Conservation (phyloP, 306 rosid species). For the Prunus campanulata region DNA sequence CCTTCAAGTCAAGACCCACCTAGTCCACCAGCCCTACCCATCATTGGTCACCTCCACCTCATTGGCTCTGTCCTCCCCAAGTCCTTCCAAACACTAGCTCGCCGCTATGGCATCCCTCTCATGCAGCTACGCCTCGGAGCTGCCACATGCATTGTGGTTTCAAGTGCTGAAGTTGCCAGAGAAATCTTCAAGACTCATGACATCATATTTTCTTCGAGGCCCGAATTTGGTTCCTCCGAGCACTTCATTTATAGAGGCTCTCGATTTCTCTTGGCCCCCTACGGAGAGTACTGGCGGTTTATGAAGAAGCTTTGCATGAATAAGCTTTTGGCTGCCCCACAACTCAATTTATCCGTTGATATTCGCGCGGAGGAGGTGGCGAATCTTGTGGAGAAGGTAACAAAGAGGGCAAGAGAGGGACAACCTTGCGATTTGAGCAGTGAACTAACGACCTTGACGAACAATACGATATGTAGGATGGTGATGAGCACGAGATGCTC, state of each 20-base stretch:
- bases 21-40: constrained; percentile 35
- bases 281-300: constrained; percentile 63
- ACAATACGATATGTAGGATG: constrained; percentile 52
- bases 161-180: constrained; percentile 48
- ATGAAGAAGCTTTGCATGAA: constrained; percentile 57
- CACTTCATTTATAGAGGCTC: constrained; percentile 42
- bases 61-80: constrained; percentile 48
- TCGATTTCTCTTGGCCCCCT: constrained; percentile 44
- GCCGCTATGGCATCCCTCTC: constrained; percentile 42
- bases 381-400: constrained; percentile 35
- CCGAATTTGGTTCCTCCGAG: constrained; percentile 48
- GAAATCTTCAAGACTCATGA: constrained; percentile 56
- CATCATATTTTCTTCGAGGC: constrained; percentile 42
- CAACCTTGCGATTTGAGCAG: constrained; percentile 30
- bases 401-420: constrained; percentile 14
- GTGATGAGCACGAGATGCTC: constrained; percentile 47
- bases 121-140: constrained; percentile 53
- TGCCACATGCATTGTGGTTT: constrained; percentile 46
- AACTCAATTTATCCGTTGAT: constrained; percentile 26
- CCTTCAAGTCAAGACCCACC: constrained; percentile 15
- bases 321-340: constrained; percentile 43
- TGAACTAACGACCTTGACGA: constrained; percentile 38
- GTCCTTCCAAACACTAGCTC: constrained; percentile 51
- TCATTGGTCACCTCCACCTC: constrained; percentile 48
- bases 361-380: constrained; percentile 34